Evolutionary conservation across 1,139 yeast species (phyloP).

Genomic region (Scheffersomyces cryptocercus): DNA sequence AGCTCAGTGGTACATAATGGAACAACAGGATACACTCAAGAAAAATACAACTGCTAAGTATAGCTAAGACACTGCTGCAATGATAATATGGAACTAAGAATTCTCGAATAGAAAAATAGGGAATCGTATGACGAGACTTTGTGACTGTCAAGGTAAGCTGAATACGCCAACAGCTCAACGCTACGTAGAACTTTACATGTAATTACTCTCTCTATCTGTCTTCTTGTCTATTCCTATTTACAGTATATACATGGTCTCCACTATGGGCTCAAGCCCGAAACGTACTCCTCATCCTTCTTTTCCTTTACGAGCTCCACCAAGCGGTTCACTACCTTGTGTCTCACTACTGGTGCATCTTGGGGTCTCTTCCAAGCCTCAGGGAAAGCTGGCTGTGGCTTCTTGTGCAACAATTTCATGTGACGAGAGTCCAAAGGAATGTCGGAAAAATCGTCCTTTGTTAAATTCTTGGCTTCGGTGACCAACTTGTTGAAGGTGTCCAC

Average conservation of each 20-base stretch:
- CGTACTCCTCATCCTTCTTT: slow-evolving; percentile 34
- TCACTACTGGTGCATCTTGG: slow-evolving; percentile 54
- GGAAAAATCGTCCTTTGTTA: slow-evolving; percentile 57
- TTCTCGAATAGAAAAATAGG: no score
- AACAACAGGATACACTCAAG: no score
- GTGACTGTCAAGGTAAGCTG: no score
- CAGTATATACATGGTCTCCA: neutral
- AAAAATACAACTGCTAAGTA: no score
- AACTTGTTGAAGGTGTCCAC: slow-evolving; percentile 64
- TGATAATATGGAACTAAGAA: no score
- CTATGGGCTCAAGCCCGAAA: slow-evolving; percentile 27
- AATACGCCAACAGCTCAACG: no score
- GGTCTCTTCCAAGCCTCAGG: slow-evolving; percentile 90
- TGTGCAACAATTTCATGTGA: slow-evolving; percentile 54
- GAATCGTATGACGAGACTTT: no score
- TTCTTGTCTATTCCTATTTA: no score
- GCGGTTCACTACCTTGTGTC: slow-evolving; percentile 31
- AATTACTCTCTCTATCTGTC: no score
- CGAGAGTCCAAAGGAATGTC: slow-evolving; percentile 85
- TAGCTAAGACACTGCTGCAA: no score
- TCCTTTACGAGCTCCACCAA: slow-evolving; percentile 37
- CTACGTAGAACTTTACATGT: no score
- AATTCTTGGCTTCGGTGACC: slow-evolving; percentile 64
- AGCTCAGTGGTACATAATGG: no score
- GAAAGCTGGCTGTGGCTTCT: slow-evolving; percentile 44